Evolutionary conservation across 2,329 filamentous ascomycete genomes (phyloP).

Genomic region (Helminthosporium solani): DNA sequence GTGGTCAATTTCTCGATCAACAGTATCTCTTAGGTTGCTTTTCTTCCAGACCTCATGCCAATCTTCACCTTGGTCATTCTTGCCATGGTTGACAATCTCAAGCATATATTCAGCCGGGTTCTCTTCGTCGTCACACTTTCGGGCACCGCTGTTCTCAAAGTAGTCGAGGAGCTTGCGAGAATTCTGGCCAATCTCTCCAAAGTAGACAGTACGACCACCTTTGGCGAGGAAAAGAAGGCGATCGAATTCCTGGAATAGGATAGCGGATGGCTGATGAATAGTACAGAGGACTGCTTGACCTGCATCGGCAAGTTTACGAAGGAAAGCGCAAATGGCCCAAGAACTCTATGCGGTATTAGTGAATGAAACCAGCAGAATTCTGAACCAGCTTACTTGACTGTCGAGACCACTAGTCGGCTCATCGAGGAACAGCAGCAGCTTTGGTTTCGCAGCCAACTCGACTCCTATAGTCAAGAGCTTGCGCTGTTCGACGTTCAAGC

Average conservation of each 20-base stretch:
- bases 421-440: slow-evolving; percentile 44
- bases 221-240: slow-evolving; percentile 74
- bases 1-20: slow-evolving; percentile 43
- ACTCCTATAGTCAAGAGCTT: slow-evolving; percentile 64
- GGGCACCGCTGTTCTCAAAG: slow-evolving; percentile 70
- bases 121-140: slow-evolving; percentile 61
- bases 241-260: slow-evolving; percentile 88
- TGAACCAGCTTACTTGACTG: slow-evolving; percentile 14
- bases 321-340: slow-evolving; percentile 70
- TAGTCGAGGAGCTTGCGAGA: slow-evolving; percentile 66
- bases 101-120: slow-evolving; percentile 82
- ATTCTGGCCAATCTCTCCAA: slow-evolving; percentile 72
- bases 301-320: slow-evolving; percentile 82
- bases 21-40: slow-evolving; percentile 20
- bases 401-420: slow-evolving; percentile 84
- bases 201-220: slow-evolving; percentile 76
- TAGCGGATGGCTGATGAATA: slow-evolving; percentile 89
- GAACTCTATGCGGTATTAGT: slow-evolving; percentile 17
- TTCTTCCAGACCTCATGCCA: slow-evolving; percentile 46
- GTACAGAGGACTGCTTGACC: slow-evolving; percentile 84
- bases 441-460: slow-evolving; percentile 39
- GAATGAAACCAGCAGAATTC: not conserved
- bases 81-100: slow-evolving; percentile 42
- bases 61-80: slow-evolving; percentile 30
- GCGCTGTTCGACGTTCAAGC: slow-evolving; percentile 60